phyloP scores from a whole-genome alignment of 2,329 filamentous ascomycete species.

The Teratosphaeria viscida region DNA sequence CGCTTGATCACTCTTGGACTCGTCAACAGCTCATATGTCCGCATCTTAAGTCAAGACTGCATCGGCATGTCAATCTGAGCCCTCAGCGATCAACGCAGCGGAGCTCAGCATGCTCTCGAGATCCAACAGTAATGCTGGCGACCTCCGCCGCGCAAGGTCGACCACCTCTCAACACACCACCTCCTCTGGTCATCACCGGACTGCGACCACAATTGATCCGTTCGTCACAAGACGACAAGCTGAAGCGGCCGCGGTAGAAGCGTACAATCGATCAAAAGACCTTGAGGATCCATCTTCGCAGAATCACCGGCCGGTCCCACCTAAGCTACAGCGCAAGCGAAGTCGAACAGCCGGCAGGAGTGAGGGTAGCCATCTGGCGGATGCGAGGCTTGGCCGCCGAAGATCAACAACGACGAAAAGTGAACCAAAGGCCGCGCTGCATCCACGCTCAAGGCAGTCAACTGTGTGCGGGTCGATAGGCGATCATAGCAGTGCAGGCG shows the following conservation, averaged over 20 bases:
- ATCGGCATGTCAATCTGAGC: neutral
- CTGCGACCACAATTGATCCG: slow-evolving; percentile 20
- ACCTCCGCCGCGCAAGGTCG: slow-evolving; percentile 24
- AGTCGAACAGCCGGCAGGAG: slow-evolving; percentile 17
- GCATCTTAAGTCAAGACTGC: neutral
- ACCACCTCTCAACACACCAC: slow-evolving; percentile 30
- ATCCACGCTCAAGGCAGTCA: slow-evolving; percentile 1
- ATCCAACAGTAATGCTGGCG: slow-evolving; percentile 21
- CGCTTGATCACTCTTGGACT: neutral
- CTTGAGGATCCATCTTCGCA: slow-evolving; percentile 20
- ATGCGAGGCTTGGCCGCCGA: slow-evolving; percentile 15
- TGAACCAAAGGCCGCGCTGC: slow-evolving; percentile 6
- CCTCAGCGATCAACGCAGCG: neutral
- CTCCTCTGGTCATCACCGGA: slow-evolving; percentile 12
- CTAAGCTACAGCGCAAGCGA: slow-evolving; percentile 11
- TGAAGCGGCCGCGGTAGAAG: slow-evolving; percentile 50
- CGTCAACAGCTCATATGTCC: neutral
- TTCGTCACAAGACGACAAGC: slow-evolving; percentile 49
- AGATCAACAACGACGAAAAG: slow-evolving; percentile 7
- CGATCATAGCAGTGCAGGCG: slow-evolving; percentile 1
- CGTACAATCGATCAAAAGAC: slow-evolving; percentile 45
- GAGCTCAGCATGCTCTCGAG: slow-evolving; percentile 22
- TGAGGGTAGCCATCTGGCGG: slow-evolving; percentile 26
- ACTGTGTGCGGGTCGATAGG: slow-evolving; percentile 1
- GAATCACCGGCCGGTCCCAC: slow-evolving; percentile 3